Evolutionary conservation across 331 rosid species (phyloP), one percentile per base, ranked within the genome.

Genomic region (Erythrophleum ivorense): DNA sequence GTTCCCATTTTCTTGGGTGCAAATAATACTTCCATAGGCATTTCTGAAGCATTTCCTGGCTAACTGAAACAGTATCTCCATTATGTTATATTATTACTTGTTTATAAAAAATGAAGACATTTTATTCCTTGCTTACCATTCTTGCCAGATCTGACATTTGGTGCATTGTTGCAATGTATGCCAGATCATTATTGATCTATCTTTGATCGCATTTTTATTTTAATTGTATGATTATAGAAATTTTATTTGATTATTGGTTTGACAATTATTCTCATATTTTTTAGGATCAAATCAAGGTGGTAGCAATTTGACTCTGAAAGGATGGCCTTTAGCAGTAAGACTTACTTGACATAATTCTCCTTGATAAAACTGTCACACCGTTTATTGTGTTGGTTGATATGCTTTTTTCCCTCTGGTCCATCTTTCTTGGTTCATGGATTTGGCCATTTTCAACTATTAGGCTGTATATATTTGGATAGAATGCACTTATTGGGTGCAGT

Each of bases 281-380:
- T 64, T 73, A 91, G 97, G 91, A 66, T 77, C 83, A 65, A 93
- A 83, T 87, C 92, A 86, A 84, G 91, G 88, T 54, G 41, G 88
- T 83, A 77, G 79, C 87, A 88, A 77, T 86, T 81, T 89, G 90
- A 86, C 91, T 75, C 79, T 89, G 83, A 91, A 88, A 60, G 97
- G 96, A 67, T 88, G 92, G 90, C 94, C 97, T 83, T 80, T 90
- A 69, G 83, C 87, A 36, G 97, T 93, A 90, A 67, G 92, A 75
- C 54, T 57, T 74, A 57, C 54, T 77, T 71, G 73, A 18, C 62
- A 6, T 54, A 36, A 75, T 34, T 65, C 50, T 73, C 77, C 46
- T 14, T 36, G 6, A 65, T 48, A 50, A 54, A n/a, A 65, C 38
- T 73, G n/a, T 78, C 75, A 31, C 53, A 46, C 65, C 78, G 76